These are phyloP conservation scores for Closterium sp. DNA, from an alignment of 139 green algal species.

Conservation along the genomic window DNA sequence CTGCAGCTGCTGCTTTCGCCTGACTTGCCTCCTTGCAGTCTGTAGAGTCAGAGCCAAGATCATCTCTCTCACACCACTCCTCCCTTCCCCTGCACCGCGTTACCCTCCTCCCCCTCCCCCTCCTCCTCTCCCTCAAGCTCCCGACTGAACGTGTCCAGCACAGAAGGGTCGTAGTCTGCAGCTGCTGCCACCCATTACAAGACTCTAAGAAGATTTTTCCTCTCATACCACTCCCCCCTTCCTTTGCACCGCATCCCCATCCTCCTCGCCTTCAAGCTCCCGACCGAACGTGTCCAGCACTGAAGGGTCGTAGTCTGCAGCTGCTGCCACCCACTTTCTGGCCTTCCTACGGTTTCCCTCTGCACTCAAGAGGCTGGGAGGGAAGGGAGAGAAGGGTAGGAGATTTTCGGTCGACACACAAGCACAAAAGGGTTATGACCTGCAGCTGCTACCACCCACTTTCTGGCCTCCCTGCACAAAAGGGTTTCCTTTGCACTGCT, in stretches of 20 bases:
- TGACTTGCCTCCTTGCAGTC: no score
- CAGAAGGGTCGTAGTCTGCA: background rate
- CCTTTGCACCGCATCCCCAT: background rate
- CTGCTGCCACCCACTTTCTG: background rate
- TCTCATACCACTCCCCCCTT: background rate
- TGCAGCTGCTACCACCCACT: no score
- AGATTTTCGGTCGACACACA: no score
- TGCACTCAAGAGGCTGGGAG: background rate
- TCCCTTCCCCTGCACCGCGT: no score
- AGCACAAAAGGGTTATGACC: no score
- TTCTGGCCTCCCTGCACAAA: no score
- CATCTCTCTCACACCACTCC: no score
- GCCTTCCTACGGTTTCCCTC: background rate
- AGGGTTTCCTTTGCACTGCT: no score
- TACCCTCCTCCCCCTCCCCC: no score
- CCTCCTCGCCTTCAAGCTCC: background rate
- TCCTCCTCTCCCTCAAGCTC: background rate
- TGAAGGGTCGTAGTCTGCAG: background rate
- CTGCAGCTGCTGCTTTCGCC: no score
- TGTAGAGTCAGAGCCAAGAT: no score
- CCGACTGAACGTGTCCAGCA: background rate
- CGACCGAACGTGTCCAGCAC: background rate
- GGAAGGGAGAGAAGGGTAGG: background rate
- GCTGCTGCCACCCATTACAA: background rate
- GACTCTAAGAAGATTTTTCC: no score